A percentile compares a stretch with the other conserved stretches of the same genome.
Evolutionary conservation across 352 stramenopile species (phyloP).

Genomic region (Pythium vanterpoolii): DNA sequence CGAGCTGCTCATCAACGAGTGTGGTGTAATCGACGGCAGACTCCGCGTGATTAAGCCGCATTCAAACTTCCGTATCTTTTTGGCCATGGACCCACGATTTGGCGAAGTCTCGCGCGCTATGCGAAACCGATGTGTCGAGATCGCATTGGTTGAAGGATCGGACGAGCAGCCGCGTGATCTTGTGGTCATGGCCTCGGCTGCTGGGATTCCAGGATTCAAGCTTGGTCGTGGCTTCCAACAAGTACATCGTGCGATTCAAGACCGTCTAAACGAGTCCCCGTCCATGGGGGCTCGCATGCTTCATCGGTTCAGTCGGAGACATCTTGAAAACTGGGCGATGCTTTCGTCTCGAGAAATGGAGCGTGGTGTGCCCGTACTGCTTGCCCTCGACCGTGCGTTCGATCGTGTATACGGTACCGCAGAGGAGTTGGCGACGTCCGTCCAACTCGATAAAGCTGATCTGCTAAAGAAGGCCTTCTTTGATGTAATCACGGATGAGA

Average conservation of each 20-base stretch:
- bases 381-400: slow-evolving; percentile 38
- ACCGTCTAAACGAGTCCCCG: slow-evolving; percentile 26
- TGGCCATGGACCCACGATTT: slow-evolving; percentile 96
- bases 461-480: slow-evolving; percentile 36
- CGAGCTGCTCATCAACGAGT: slow-evolving; percentile 98
- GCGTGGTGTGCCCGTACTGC: slow-evolving; percentile 23
- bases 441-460: slow-evolving; percentile 40
- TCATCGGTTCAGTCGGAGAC: slow-evolving; percentile 56
- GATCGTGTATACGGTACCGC: slow-evolving; percentile 53
- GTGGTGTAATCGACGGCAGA: slow-evolving; percentile 90
- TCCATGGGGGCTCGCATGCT: slow-evolving; percentile 21
- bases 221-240: slow-evolving; percentile 61
- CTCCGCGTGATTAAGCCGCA: slow-evolving; percentile 95
- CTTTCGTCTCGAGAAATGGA: slow-evolving; percentile 62
- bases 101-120: slow-evolving; percentile 99
- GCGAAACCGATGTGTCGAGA: slow-evolving; percentile 99
- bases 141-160: slow-evolving; percentile 49
- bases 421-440: slow-evolving; percentile 30
- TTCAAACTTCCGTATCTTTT: slow-evolving; percentile 98
- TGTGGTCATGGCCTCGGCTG: slow-evolving; percentile 53
- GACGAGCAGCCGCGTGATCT: slow-evolving; percentile 61
- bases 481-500: slow-evolving; percentile 7
- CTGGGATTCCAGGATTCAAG: slow-evolving; percentile 62
- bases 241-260: slow-evolving; percentile 50
- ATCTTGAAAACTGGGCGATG: slow-evolving; percentile 77